Base-by-base conservation (phyloP, 352 stramenopile species). In the Phytophthora pluvialis region DNA sequence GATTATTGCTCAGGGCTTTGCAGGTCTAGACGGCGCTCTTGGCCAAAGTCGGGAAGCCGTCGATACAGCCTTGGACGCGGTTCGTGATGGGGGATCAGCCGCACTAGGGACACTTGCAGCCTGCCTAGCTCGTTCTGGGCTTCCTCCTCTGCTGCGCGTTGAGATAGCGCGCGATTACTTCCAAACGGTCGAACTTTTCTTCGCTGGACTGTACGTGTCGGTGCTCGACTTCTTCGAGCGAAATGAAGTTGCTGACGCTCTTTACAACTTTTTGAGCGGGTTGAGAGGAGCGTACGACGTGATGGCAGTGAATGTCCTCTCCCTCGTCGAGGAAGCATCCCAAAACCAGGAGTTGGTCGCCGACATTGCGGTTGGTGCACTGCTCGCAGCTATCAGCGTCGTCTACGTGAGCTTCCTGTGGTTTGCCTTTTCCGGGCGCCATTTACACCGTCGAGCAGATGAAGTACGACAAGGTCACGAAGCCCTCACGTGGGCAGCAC, bases 91-190 rank as follows among this genome's bases (percentile, higher is more conserved):
- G 15, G 59, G 65, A 25, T 26, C 31, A 12, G 16, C 69, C 15
- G 57, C 52, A 1, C 12, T 52, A 36, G 67, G 29, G 31, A 49
- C 50, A 11, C 45, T 51, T 18, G 33, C 47, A 11, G 54, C 40
- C 2, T 73, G 46, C 36, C 33, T 76, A 10, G 48, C 58, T 12
- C 49, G 47, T 32, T 68, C 39, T 7, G 65, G 65, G 4, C 25
- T 85, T 10, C 77, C 77, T 13, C 69, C 73, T 9, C 45, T 85
- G 12, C 46, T 82, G 21, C 71, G 74, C 8, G 44, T 86, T 9
- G 77, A 81, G 25, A 83, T 86, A 26, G 40, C 71, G n/a, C 73
- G 77, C 2, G 77, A 86, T 25, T 86, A 81, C 36, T 70, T 70
- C n/a, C 74, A 83, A 51, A 81, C 72, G 0, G 60, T 76, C 2